Base-by-base conservation (phyloP, 768 basidiomycete genomes). In the Sporobolomyces phaffii region DNA sequence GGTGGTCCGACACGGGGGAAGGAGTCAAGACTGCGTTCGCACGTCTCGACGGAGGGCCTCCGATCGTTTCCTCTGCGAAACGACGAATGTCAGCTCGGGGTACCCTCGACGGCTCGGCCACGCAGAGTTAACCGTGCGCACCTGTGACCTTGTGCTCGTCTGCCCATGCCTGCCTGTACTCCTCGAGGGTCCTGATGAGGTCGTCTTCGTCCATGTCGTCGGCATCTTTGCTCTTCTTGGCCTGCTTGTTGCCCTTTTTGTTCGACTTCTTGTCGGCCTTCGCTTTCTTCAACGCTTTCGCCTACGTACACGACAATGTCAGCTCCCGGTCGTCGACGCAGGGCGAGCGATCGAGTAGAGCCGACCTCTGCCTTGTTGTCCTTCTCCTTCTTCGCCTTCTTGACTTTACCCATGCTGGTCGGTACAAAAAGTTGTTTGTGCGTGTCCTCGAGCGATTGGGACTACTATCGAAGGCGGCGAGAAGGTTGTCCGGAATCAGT, bases 31-130 rank as follows among this genome's bases (percentile, higher is more conserved):
- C 88, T 2, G 90, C 90, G 69, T 89, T 91, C 0, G 90, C 90
- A 45, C 91, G 82, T 53, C 88, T 80, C 53, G 85, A 86, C 0
- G 91, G 91, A 18, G 91, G 89, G 0, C 88, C 88, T 73, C 87
- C 84, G 0, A 87, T 87, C 2, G 88, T 79, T 76, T 92, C 90
- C 76, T 93, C 90, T 0, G 86, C 89, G n/a, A 90, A 88, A 4
- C 81, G 84, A 74, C 91, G 87, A 38, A 56, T 62, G 41, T 43
- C 66, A 29, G 11, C 15, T 22, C 17, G 1, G 22, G n/a, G n/a
- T n/a, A n/a, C 9, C 20, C 6, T 31, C n/a, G n/a, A n/a, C n/a
- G n/a, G n/a, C n/a, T n/a, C n/a, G n/a, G n/a, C 44, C 11, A 45
- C n/a, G 18, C 44, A 24, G 8, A 45, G 44, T 8, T 31, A 29